Evolutionary conservation across 2,329 filamentous ascomycete species (phyloP).

Genomic region (Colletotrichum paranaense): DNA sequence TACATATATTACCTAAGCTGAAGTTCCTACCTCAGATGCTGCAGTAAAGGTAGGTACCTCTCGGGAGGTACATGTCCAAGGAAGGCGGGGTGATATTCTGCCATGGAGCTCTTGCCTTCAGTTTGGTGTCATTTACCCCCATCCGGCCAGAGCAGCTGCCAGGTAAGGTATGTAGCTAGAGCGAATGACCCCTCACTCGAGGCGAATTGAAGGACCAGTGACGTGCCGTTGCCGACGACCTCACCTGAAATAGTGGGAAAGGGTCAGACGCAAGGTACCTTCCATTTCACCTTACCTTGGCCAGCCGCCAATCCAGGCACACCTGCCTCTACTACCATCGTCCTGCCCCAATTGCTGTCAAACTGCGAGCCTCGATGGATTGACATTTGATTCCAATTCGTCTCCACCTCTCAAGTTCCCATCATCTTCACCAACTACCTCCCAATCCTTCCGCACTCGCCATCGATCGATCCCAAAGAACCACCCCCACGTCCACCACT

Average conservation of each 20-base stretch:
- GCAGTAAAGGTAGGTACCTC: no score
- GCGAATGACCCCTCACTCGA: not conserved
- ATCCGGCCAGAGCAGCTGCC: not conserved
- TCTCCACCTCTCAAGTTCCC: no score
- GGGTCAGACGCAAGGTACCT: not conserved
- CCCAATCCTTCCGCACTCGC: not conserved
- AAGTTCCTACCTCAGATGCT: not conserved
- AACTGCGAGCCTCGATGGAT: no score
- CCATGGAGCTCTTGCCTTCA: not conserved
- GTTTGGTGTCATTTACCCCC: not conserved
- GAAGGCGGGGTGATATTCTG: not conserved
- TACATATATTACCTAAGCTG: not conserved
- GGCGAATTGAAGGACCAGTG: not conserved
- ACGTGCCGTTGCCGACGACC: not conserved
- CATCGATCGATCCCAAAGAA: not conserved
- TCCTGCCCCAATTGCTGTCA: no score
- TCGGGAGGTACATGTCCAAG: not conserved
- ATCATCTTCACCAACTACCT: not conserved
- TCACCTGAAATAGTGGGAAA: constrained; percentile 21
- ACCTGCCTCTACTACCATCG: not conserved
- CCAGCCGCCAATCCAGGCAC: not conserved
- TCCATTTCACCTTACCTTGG: not conserved
- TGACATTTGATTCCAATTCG: no score
- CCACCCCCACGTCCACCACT: not conserved
- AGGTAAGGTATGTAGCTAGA: not conserved